Percentiles rank a stretch among this genome's conserved stretches.
phyloP scores from a whole-genome alignment of 225 moss, liverwort and hornwort genomes.

The Antitrichia curtipendula region DNA sequence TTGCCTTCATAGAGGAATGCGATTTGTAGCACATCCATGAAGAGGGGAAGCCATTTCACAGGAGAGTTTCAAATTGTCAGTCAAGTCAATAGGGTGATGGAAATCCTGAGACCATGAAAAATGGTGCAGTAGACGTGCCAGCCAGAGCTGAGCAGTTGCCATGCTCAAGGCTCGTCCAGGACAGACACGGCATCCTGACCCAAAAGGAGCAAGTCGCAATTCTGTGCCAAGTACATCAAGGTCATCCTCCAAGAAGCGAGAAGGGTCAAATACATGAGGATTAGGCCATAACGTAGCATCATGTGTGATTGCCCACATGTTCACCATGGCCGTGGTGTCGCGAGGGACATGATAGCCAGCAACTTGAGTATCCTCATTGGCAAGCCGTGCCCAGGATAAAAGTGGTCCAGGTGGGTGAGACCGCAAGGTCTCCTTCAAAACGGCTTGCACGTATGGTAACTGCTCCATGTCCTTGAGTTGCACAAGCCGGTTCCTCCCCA shows the following conservation, averaged over 20 bases:
- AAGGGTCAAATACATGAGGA: slow-evolving; percentile 30
- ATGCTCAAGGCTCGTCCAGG: slow-evolving; percentile 41
- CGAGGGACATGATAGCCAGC: neutral
- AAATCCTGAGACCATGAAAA: slow-evolving; percentile 28
- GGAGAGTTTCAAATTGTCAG: slow-evolving; percentile 42
- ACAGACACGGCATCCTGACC: slow-evolving; percentile 47
- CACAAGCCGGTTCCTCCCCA: neutral
- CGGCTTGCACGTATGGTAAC: neutral
- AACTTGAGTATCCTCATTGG: neutral
- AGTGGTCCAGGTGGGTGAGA: neutral
- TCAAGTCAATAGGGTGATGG: slow-evolving; percentile 3
- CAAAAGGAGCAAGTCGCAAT: slow-evolving; percentile 55
- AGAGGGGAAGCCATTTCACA: slow-evolving; percentile 58
- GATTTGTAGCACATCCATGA: neutral
- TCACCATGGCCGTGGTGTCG: neutral
- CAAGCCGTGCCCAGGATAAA: neutral
- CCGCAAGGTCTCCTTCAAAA: neutral
- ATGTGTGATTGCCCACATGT: neutral
- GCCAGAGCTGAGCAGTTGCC: slow-evolving; percentile 41
- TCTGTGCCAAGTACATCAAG: slow-evolving; percentile 53
- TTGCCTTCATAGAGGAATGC: neutral
- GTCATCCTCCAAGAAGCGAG: neutral
- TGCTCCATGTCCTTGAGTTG: neutral
- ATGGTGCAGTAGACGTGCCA: slow-evolving; percentile 41
- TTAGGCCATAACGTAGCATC: neutral